Evolutionary conservation across 306 rosid species (phyloP).

Genomic region (Prunus davidiana): DNA sequence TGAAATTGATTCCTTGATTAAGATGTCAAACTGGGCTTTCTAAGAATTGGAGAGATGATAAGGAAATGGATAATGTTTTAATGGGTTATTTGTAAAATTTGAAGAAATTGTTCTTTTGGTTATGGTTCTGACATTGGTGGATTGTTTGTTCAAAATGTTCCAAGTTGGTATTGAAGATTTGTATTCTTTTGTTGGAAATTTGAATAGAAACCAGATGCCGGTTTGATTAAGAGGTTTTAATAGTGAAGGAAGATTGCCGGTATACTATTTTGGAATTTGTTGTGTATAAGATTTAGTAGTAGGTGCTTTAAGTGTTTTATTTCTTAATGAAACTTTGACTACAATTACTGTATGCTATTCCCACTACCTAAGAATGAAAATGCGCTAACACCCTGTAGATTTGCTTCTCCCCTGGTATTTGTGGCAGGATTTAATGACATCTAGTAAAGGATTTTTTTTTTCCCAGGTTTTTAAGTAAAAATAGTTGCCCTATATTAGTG

Average conservation of each 20-base stretch:
- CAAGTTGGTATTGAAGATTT: background rate
- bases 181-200: no score
- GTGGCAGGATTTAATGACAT: no score
- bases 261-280: background rate
- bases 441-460: background rate
- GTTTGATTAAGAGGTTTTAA: background rate
- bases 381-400: background rate
- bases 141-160: background rate
- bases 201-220: background rate
- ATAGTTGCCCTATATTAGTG: background rate
- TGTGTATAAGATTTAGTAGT: background rate
- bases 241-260: background rate
- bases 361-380: background rate
- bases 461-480: background rate
- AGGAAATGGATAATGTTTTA: background rate
- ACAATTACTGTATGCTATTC: background rate
- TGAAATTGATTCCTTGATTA: background rate
- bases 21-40: background rate
- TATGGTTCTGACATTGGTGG: background rate
- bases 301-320: background rate
- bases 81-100: background rate
- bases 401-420: no score
- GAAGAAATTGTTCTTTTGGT: background rate
- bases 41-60: background rate
- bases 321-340: conserved; percentile 1